Evolutionary conservation across 306 rosid genomes (phyloP).

Genomic region (Luffa aegyptiaca): DNA sequence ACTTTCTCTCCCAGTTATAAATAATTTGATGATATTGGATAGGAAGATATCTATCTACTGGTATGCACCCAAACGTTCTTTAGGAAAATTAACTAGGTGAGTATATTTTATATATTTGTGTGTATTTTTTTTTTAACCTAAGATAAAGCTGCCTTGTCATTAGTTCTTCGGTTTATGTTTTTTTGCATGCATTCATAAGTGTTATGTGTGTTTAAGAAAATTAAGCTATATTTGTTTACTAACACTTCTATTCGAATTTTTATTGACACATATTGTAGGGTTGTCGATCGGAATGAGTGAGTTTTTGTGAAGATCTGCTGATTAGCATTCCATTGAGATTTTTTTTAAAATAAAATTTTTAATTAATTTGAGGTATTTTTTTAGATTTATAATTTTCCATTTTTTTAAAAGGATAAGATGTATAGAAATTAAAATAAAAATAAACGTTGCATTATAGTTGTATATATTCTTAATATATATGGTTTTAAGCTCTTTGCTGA

Average conservation of each 20-base stretch:
- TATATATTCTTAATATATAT: neutral
- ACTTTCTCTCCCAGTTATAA: too few species aligned
- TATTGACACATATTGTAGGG: neutral
- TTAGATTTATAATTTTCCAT: neutral
- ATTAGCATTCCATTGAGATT: neutral
- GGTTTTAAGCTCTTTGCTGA: neutral
- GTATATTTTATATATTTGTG: neutral
- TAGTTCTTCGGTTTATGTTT: neutral
- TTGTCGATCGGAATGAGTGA: neutral
- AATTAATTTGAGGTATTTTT: neutral
- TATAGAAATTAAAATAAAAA: neutral
- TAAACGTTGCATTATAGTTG: neutral
- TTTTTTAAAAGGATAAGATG: neutral
- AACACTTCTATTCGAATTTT: neutral
- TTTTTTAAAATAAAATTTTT: neutral
- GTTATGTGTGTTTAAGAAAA: neutral
- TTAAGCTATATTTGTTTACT: neutral
- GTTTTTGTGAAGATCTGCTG: neutral
- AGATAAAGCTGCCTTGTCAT: neutral
- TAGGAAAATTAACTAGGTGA: too few species aligned
- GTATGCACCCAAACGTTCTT: too few species aligned
- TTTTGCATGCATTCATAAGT: neutral
- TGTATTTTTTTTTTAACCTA: neutral
- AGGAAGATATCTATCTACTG: too few species aligned
- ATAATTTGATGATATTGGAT: too few species aligned